A percentile compares a stretch with the other conserved stretches of the same genome.
Evolutionary conservation across 2,329 filamentous ascomycete species (phyloP).

Genomic region (Penicillium sp.): DNA sequence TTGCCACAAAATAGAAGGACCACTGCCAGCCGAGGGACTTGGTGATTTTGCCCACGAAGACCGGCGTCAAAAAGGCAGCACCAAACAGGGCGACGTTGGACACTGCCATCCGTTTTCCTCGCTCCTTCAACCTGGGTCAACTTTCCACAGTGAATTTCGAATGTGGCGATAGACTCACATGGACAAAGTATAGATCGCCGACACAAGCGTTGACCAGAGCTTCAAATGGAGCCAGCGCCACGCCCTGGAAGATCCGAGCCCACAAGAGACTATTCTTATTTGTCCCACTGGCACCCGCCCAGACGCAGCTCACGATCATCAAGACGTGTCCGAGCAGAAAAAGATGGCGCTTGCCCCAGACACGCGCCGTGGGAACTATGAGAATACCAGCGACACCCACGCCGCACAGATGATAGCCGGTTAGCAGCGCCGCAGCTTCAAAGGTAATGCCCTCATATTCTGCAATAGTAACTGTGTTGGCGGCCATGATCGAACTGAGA

Average conservation of each 20-base stretch:
- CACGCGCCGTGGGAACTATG: slow-evolving; percentile 80
- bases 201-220: slow-evolving; percentile 84
- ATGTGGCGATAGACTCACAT: slow-evolving; percentile 51
- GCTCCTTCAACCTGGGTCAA: slow-evolving; percentile 50
- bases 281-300: slow-evolving; percentile 68
- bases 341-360: slow-evolving; percentile 90
- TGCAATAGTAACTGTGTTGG: slow-evolving; percentile 77
- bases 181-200: slow-evolving; percentile 87
- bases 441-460: slow-evolving; percentile 65
- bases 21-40: slow-evolving; percentile 74
- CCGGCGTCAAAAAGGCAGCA: slow-evolving; percentile 74
- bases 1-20: slow-evolving; percentile 85
- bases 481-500: slow-evolving; percentile 81
- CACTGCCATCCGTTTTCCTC: slow-evolving; percentile 84
- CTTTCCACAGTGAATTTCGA: neutral
- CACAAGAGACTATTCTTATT: slow-evolving; percentile 72
- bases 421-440: slow-evolving; percentile 75
- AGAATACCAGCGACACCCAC: slow-evolving; percentile 78
- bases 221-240: slow-evolving; percentile 85
- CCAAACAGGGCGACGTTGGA: slow-evolving; percentile 69
- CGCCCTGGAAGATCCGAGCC: slow-evolving; percentile 79
- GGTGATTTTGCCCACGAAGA: slow-evolving; percentile 87
- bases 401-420: slow-evolving; percentile 82
- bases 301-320: slow-evolving; percentile 70
- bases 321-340: slow-evolving; percentile 76